phyloP scores from a whole-genome alignment of 208 protist species.

The Leishmania turanica region DNA sequence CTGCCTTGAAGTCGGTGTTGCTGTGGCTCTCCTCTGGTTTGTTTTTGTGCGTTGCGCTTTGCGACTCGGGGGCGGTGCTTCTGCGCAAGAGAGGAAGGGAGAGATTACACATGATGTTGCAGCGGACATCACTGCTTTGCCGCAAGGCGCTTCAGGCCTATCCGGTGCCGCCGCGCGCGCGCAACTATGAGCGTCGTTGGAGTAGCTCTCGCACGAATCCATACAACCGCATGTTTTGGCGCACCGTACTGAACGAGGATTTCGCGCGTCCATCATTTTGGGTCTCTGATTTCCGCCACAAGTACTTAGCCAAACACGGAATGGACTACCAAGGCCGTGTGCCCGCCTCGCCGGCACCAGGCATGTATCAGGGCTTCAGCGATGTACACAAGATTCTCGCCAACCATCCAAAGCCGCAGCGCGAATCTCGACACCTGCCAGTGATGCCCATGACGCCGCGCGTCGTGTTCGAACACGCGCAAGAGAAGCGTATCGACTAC shows the following conservation, averaged over 20 bases:
- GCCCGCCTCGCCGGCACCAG: constrained; percentile 80
- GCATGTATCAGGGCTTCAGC: constrained; percentile 88
- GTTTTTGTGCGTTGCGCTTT: not conserved
- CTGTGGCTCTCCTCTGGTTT: not conserved
- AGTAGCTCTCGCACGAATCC: constrained; percentile 85
- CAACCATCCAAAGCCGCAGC: constrained; percentile 89
- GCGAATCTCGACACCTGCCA: constrained; percentile 88
- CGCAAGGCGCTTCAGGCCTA: constrained; percentile 78
- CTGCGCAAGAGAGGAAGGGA: not conserved
- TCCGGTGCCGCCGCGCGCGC: constrained; percentile 77
- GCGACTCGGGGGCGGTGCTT: not conserved
- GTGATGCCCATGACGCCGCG: constrained; percentile 92
- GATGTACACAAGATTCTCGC: constrained; percentile 87
- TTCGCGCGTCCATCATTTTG: constrained; percentile 87
- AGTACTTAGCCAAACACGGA: constrained; percentile 83
- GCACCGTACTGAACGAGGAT: constrained; percentile 77
- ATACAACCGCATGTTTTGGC: constrained; percentile 88
- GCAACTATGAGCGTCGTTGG: constrained; percentile 70
- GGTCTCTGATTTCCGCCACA: constrained; percentile 92
- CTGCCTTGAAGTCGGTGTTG: not conserved
- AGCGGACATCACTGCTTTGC: constrained; percentile 37
- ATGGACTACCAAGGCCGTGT: constrained; percentile 87
- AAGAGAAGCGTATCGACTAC: constrained; percentile 87
- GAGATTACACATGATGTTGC: constrained; percentile 41
- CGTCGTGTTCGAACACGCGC: constrained; percentile 85